Conservation (phyloP, 768 basidiomycete species). For the Coprinellus micaceus region DNA sequence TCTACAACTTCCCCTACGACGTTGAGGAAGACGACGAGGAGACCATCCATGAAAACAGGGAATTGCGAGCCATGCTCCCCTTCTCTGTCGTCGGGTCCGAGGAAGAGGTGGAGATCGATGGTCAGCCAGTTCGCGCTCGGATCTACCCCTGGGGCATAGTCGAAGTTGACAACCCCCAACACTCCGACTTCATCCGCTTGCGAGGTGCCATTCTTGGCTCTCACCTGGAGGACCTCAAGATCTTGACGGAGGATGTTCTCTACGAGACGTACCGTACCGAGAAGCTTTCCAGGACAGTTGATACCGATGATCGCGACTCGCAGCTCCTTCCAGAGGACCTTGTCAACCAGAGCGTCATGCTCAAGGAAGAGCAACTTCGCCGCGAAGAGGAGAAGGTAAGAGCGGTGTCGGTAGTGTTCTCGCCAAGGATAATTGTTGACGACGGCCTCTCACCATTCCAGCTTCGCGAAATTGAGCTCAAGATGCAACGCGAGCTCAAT, state of each 20-base stretch:
- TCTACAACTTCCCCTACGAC: constrained; percentile 94
- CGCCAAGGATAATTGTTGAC: too few relatives aligned
- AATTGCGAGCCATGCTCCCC: constrained; percentile 76
- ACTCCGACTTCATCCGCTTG: constrained; percentile 84
- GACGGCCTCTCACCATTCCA: constrained; percentile 22
- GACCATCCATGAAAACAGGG: constrained; percentile 84
- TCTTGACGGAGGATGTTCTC: constrained; percentile 76
- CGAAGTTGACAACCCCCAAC: constrained; percentile 87
- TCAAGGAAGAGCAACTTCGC: constrained; percentile 89
- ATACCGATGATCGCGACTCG: constrained; percentile 56
- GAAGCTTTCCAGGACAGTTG: constrained; percentile 71
- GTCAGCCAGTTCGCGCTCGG: constrained; percentile 73
- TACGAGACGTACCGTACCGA: constrained; percentile 89
- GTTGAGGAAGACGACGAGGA: constrained; percentile 92
- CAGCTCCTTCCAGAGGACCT: constrained; percentile 84
- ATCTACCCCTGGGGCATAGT: constrained; percentile 92
- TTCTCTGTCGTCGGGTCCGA: constrained; percentile 88
- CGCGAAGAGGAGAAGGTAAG: constrained; percentile 79
- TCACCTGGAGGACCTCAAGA: constrained; percentile 82
- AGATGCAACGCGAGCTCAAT: constrained; percentile 83
- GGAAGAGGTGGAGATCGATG: constrained; percentile 79
- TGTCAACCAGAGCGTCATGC: constrained; percentile 76
- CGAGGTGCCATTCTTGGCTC: constrained; percentile 75
- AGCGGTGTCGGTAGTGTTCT: neutral
- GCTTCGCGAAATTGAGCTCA: constrained; percentile 83